A percentile compares a stretch with the other conserved stretches of the same genome.
Conservation (phyloP, 2,329 filamentous ascomycete genomes). For the Xylaria polymorpha region DNA sequence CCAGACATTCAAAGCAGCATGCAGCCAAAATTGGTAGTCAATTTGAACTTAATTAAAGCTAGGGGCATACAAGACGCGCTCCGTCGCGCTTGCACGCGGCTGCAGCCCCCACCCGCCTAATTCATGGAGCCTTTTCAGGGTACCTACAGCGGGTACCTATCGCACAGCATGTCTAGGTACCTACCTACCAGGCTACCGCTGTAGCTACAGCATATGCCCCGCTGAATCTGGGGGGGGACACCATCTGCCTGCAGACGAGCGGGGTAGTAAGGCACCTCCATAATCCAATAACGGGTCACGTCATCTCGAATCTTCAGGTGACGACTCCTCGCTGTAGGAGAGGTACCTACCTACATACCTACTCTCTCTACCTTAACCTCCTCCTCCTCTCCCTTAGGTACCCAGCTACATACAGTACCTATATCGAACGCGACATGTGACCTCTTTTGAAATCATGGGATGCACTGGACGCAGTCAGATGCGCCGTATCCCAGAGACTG, state of each 20-base stretch:
- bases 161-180: background rate
- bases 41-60: conserved; percentile 12
- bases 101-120: conserved; percentile 12
- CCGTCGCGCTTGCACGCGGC: conserved; percentile 15
- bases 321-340: background rate
- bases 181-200: background rate
- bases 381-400: background rate
- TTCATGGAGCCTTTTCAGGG: conserved; percentile 2
- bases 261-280: conserved; percentile 19
- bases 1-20: background rate
- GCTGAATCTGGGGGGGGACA: no score
- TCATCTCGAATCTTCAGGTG: conserved; percentile 11
- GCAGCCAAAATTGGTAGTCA: background rate
- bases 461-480: conserved; percentile 19
- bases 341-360: conserved; percentile 4
- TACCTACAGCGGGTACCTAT: conserved; percentile 5
- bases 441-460: conserved; percentile 23
- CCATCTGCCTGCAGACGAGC: conserved; percentile 21
- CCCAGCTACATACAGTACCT: no score
- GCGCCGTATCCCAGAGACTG: background rate
- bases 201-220: conserved; percentile 12
- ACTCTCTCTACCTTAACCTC: background rate
- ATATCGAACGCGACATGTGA: conserved; percentile 27
- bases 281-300: conserved; percentile 4
- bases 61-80: conserved; percentile 23